Base-by-base conservation (phyloP, 805 yeast species). In the Candida taoyuanica region DNA sequence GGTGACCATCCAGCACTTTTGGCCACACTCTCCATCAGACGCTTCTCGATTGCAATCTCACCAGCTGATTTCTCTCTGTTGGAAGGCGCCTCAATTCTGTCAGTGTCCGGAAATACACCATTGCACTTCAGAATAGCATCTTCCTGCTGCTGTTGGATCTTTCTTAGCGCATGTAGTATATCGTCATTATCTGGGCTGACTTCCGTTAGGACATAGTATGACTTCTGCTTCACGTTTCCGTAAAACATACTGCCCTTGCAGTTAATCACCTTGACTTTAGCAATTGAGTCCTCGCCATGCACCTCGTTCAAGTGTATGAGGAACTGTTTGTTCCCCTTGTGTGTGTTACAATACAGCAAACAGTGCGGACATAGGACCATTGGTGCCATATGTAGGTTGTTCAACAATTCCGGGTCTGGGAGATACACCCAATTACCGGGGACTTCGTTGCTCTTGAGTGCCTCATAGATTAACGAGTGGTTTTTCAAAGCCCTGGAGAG, bases 401-500 rank as follows among this genome's bases (percentile, higher is more conserved):
- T 12, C 6, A 33, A 17, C 15, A 31, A 23, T 16, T 27, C 25
- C 14, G 6, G 7, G 12, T 24, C 34, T 5, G 19, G 19, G 16
- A 30, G n/a, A 3, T 9, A 12, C 7, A 29, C 19, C 38, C 38
- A 35, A 23, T 35, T 35, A 11, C 33, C 38, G 15, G 33, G 38
- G 7, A 29, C 33, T 5, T 17, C 23, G 7, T 21, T 24, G n/a
- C 21, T 14, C 13, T 35, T 30, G 19, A 36, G 15, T 3, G 31
- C 34, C 4, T 31, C 27, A 31, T 36, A 36, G 18, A 36, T 17
- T 9, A 36, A 5, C 18, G 20, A n/a, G 14, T 28, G 15, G 19
- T 23, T 31, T 8, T 5, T 6, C 8, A 34, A 25, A 5, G 37
- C 37, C 8, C 31, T 13, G 11, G 32, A 14, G 17, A 35, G 17